A percentile compares a stretch with the other conserved stretches of the same genome.
These are phyloP conservation scores for Auricularia cornea DNA, from an alignment of 768 basidiomycete genomes.

Conservation along the genomic window DNA sequence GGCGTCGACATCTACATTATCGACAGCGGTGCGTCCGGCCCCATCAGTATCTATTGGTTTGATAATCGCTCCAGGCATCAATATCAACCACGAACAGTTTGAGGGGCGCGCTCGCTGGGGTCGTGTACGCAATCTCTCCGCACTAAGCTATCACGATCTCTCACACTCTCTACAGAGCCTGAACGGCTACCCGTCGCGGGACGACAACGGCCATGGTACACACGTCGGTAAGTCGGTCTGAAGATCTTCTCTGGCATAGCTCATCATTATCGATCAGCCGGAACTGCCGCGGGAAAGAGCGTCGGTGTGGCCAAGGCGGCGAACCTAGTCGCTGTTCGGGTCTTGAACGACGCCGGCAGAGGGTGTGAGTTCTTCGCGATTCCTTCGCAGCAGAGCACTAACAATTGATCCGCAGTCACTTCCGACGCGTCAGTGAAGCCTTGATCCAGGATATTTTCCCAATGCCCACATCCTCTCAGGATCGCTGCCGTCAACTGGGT, in stretches of 20 bases:
- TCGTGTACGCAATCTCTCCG: constrained; percentile 27
- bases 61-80: background rate
- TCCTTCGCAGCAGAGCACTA: background rate
- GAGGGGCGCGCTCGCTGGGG: constrained; percentile 37
- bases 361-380: constrained; percentile 16
- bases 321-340: constrained; percentile 64
- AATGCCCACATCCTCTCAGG: background rate
- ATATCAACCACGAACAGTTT: constrained; percentile 24
- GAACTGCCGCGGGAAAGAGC: constrained; percentile 86
- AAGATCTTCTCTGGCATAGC: too few species aligned
- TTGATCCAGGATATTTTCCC: background rate
- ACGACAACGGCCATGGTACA: constrained; percentile 31
- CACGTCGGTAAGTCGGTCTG: constrained; percentile 15
- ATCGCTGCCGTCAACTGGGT: constrained; percentile 30
- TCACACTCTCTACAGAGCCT: too few species aligned
- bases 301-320: constrained; percentile 97
- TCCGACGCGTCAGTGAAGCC: constrained; percentile 3
- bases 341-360: constrained; percentile 18
- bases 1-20: constrained; percentile 7
- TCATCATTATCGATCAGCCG: constrained; percentile 54
- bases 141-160: too few species aligned
- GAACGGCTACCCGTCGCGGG: constrained; percentile 14
- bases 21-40: background rate
- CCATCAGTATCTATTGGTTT: background rate
- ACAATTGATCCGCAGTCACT: background rate